A percentile compares a stretch with the other conserved stretches of the same genome.
phyloP scores from a whole-genome alignment of 2,329 filamentous ascomycete genomes.

The Talaromyces sp. region DNA sequence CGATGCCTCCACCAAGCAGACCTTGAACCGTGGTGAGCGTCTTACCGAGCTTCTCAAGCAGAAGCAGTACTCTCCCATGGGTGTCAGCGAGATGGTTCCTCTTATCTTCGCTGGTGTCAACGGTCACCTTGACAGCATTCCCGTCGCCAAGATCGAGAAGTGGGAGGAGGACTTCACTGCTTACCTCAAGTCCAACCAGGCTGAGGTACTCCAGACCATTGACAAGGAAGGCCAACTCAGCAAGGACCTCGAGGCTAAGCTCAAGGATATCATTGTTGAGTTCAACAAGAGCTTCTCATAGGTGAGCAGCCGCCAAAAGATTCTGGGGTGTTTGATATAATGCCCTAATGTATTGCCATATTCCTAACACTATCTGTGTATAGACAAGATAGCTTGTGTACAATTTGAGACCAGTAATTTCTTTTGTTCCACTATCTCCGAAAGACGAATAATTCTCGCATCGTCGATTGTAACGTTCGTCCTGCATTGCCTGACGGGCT shows the following conservation, averaged over 20 bases:
- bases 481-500: background rate
- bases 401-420: slow-evolving; percentile 44
- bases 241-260: slow-evolving; percentile 72
- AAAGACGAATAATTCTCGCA: background rate
- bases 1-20: slow-evolving; percentile 98
- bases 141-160: slow-evolving; percentile 82
- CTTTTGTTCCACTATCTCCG: slow-evolving; percentile 23
- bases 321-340: slow-evolving; percentile 19
- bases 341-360: slow-evolving; percentile 34
- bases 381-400: slow-evolving; percentile 47
- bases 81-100: slow-evolving; percentile 99
- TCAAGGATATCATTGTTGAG: slow-evolving; percentile 66
- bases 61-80: slow-evolving; percentile 99
- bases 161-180: slow-evolving; percentile 95
- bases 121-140: slow-evolving; percentile 83
- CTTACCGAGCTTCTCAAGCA: slow-evolving; percentile 98
- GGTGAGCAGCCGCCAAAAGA: slow-evolving; percentile 30
- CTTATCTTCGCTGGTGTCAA: slow-evolving; percentile 99
- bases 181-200: slow-evolving; percentile 88
- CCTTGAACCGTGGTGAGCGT: slow-evolving; percentile 95
- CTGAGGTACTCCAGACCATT: slow-evolving; percentile 76
- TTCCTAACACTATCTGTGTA: slow-evolving; percentile 34
- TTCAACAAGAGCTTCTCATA: slow-evolving; percentile 91
- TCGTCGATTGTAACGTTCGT: background rate
- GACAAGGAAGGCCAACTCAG: slow-evolving; percentile 93